Evolutionary conservation across 805 yeast genomes (phyloP).

Genomic region (Candida dajiaensis): DNA sequence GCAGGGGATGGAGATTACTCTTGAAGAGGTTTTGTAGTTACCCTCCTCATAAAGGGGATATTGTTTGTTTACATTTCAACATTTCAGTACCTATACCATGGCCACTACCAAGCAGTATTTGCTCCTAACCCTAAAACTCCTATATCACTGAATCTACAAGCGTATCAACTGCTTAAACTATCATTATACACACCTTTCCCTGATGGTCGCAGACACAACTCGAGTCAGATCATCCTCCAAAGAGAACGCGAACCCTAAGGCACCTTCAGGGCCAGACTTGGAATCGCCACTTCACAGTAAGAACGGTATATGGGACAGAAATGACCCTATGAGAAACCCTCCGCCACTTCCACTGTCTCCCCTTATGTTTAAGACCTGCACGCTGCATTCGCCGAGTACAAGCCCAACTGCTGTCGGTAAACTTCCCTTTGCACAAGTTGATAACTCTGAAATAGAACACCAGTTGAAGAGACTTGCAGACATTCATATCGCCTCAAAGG

Average conservation of each 20-base stretch:
- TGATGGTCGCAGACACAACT: neutral
- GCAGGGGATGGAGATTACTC: slow-evolving; percentile 22
- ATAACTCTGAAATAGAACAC: slow-evolving; percentile 19
- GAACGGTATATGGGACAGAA: slow-evolving; percentile 31
- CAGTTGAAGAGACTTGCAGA: slow-evolving; percentile 24
- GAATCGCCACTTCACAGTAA: slow-evolving; percentile 15
- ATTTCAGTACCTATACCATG: no score
- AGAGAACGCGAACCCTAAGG: slow-evolving; percentile 14
- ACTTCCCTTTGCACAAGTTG: slow-evolving; percentile 15
- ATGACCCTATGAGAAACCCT: slow-evolving; percentile 35
- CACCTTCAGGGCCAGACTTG: slow-evolving; percentile 10
- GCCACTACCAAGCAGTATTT: no score
- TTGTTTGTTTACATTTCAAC: slow-evolving; percentile 12
- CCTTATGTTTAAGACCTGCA: slow-evolving; percentile 27
- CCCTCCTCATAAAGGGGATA: neutral
- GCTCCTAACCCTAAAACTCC: no score
- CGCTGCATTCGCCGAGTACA: slow-evolving; percentile 9
- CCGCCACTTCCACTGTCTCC: slow-evolving; percentile 37
- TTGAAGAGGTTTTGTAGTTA: neutral
- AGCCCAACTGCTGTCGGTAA: slow-evolving; percentile 19
- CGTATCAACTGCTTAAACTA: no score
- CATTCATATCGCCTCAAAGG: slow-evolving; percentile 25
- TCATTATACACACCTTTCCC: no score
- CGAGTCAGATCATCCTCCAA: slow-evolving; percentile 1
- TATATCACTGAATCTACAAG: no score